Conservation (phyloP, 2,329 filamentous ascomycete species). For the Penicillium sp. region DNA sequence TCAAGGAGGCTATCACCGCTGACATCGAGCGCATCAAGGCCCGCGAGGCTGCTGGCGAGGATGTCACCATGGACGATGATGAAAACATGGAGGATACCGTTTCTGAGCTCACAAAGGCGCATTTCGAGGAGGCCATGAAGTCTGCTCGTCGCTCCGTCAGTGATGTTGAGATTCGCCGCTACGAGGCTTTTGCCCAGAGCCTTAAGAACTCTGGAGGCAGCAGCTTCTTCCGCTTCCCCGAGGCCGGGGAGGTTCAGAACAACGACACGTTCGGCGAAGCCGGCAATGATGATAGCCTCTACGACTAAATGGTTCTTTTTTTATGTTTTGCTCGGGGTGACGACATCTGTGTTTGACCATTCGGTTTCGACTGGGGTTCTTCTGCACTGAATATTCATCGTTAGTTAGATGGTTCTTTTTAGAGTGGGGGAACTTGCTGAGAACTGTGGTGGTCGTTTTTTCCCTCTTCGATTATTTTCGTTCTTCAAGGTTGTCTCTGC, state of each 20-base stretch:
- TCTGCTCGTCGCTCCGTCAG: slow-evolving; percentile 89
- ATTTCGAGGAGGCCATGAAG: slow-evolving; percentile 99
- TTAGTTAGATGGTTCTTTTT: slow-evolving; percentile 18
- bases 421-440: slow-evolving; percentile 19
- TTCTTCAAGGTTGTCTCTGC: slow-evolving; percentile 9
- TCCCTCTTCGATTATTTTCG: not conserved
- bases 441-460: slow-evolving; percentile 19
- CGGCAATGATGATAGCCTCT: slow-evolving; percentile 94
- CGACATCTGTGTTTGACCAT: slow-evolving; percentile 20
- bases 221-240: slow-evolving; percentile 97
- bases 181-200: slow-evolving; percentile 97
- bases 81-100: slow-evolving; percentile 74
- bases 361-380: slow-evolving; percentile 11
- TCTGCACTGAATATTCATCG: slow-evolving; percentile 13
- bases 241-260: slow-evolving; percentile 56
- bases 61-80: slow-evolving; percentile 74
- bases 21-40: slow-evolving; percentile 91
- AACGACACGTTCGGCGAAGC: slow-evolving; percentile 72
- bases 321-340: slow-evolving; percentile 18
- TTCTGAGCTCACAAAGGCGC: slow-evolving; percentile 89
- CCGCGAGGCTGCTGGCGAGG: slow-evolving; percentile 78
- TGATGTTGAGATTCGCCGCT: slow-evolving; percentile 95
- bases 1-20: slow-evolving; percentile 88
- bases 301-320: slow-evolving; percentile 66
- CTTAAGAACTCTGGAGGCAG: slow-evolving; percentile 98